These are phyloP conservation scores for Phanerochaete sordida DNA, from an alignment of 768 basidiomycete species.

Conservation along the genomic window DNA sequence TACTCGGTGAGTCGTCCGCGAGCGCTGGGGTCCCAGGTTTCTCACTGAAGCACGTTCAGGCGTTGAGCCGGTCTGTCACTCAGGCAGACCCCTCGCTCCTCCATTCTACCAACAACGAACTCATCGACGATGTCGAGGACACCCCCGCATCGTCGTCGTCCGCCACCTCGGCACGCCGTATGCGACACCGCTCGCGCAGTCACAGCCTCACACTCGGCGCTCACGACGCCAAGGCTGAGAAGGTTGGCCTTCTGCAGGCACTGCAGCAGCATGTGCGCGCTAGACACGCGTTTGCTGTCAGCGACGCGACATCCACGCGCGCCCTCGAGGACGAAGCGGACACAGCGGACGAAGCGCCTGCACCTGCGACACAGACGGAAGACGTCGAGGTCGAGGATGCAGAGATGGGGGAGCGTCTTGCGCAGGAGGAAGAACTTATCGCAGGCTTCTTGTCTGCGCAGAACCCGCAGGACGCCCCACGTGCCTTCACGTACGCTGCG, in stretches of 20 bases:
- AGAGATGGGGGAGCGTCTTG: neutral
- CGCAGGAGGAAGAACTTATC: neutral
- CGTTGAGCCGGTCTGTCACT: slow-evolving; percentile 65
- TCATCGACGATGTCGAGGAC: slow-evolving; percentile 59
- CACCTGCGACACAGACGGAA: slow-evolving; percentile 10
- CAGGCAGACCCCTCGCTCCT: slow-evolving; percentile 64
- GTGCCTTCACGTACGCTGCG: neutral
- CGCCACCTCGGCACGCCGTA: slow-evolving; percentile 12
- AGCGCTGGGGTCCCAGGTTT: neutral
- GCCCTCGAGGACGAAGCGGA: slow-evolving; percentile 2
- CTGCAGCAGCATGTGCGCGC: slow-evolving; percentile 63
- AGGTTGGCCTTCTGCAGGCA: slow-evolving; percentile 45
- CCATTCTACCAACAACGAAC: slow-evolving; percentile 36
- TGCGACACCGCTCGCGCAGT: slow-evolving; percentile 46
- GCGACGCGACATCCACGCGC: slow-evolving; percentile 9
- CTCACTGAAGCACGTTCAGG: slow-evolving; percentile 34
- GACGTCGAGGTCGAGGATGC: slow-evolving; percentile 14
- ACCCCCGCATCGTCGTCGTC: slow-evolving; percentile 24
- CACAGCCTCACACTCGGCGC: slow-evolving; percentile 54
- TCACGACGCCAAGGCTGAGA: slow-evolving; percentile 41
- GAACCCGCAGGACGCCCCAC: neutral
- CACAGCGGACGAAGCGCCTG: slow-evolving; percentile 8
- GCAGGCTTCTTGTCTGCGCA: neutral
- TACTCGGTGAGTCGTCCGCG: slow-evolving; percentile 50
- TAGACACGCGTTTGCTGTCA: slow-evolving; percentile 46